Base-by-base conservation (phyloP, 1,284 basidiomycete species). In the Leccinum subfulvum region DNA sequence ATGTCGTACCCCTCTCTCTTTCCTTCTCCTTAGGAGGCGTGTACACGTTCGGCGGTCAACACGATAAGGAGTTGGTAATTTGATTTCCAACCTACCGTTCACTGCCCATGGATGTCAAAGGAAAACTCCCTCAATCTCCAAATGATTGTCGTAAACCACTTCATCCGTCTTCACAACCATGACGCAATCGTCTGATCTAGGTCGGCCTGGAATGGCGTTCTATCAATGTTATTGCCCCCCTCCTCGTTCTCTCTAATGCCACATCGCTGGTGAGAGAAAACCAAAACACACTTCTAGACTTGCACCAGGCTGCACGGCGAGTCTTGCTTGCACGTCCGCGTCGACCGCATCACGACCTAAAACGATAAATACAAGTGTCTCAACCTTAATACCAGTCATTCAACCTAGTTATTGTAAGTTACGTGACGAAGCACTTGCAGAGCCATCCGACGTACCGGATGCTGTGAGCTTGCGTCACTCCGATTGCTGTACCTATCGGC, bases 111-210 rank as follows among this genome's bases (percentile, higher is more conserved):
- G 21, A 30, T 59, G 14, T 30, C 28, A 61, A 61, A 52, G 0
- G 21, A 53, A 35, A 41, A 23, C 61, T 49, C 67, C 52, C 57
- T 62, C 71, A 59, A 71, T 63, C 66, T 58, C 64, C 62, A 47
- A 37, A 60, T 58, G 30, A 51, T 59, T 68, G 64, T 73, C 71
- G 68, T 71, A 70, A 71, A 53, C 58, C 7, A 4, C 52, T 39
- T 58, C 59, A 62, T 54, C 21, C 52, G 54, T 54, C 37, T 44
- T 63, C 69, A 73, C 69, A 30, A 41, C 23, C 14, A 53, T 63
- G 62, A 67, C 47, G 53, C 57, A 56, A 53, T 18, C 68, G 51
- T 44, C 60, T 18, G 41, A 44, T 44, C 41, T 18, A 10, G 44
- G 49, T 51, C 61, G 44, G 51, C 2, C 23, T 16, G 44, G 44